Base-by-base conservation (phyloP, 1,284 basidiomycete genomes). In the Trichosporon faecale region DNA sequence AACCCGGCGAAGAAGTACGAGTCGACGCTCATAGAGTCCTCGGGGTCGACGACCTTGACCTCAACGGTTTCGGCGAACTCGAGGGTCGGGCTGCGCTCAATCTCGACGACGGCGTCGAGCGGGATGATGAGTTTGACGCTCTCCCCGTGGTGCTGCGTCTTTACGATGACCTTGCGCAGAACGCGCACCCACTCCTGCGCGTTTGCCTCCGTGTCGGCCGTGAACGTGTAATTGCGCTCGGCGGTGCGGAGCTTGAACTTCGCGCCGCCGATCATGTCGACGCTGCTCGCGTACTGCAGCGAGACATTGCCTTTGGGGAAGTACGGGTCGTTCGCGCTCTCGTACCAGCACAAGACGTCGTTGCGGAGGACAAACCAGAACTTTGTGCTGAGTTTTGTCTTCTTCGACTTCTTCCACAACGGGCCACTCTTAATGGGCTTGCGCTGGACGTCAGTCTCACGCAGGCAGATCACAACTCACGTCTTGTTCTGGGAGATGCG, bases 311-410 rank as follows among this genome's bases (percentile, higher is more conserved):
- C 96, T 74, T 95, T 92, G 7, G 95, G 93, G 82, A 99, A 98
- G 84, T 98, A 99, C 0, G 94, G 95, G 76, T 98, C 94, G 90
- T 94, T 74, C 0, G 23, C 9, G n/a, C 91, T 93, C 72, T 93
- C 91, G 80, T 93, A 97, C 95, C 95, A 98, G 18, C 92, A 94
- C 44, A 98, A 85, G 0, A 93, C 92, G 77, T 94, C 93, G 75
- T 97, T 95, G 87, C 93, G 94, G 63, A 98, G 86, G 2, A 95
- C 87, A 76, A 96, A 94, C 95, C 95, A 98, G 81, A 93, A 93
- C 78, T 91, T 93, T 74, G 91, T 89, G 89, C 91, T 94, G 21
- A 94, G 88, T 75, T 94, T 93, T 3, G 93, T 95, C 66, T 91
- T 86, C 64, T 90, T 90, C 0, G 92, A 89, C 77, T 91, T 93